A percentile compares a stretch with the other conserved stretches of the same genome.
Conservation (phyloP, 306 rosid genomes). For the Elaeagnus macrophylla region DNA sequence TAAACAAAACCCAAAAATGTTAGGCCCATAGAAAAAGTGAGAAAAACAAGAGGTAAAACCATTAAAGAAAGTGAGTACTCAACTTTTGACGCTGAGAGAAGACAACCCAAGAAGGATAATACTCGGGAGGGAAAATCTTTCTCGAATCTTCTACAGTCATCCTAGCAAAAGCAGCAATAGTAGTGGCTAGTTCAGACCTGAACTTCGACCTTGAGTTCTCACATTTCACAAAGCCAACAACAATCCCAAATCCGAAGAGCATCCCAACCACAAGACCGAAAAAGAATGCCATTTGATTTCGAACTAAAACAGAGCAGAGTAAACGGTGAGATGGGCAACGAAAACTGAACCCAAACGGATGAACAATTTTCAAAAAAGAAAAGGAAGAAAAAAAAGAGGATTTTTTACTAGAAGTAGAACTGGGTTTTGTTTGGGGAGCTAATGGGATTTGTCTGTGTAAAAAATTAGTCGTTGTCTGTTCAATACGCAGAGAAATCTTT, state of each 20-base stretch:
- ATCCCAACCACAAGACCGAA: constrained; percentile 64
- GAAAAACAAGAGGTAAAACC: not conserved
- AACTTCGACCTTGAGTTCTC: constrained; percentile 61
- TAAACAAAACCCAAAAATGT: not conserved
- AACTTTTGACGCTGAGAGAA: constrained; percentile 77
- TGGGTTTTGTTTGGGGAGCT: too few relatives aligned
- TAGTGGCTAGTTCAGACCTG: constrained; percentile 62
- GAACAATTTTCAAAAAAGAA: too few relatives aligned
- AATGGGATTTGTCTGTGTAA: too few relatives aligned
- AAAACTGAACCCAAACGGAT: not conserved
- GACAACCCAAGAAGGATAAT: constrained; percentile 89
- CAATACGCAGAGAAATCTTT: too few relatives aligned
- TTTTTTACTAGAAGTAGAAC: too few relatives aligned
- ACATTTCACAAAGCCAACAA: constrained; percentile 50
- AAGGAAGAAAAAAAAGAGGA: too few relatives aligned
- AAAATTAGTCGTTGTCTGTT: too few relatives aligned
- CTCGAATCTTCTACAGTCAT: constrained; percentile 84
- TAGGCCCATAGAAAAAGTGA: constrained; percentile 6
- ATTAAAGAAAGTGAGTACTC: constrained; percentile 17
- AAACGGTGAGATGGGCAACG: not conserved
- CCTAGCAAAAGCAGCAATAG: constrained; percentile 68
- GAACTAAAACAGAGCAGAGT: not conserved
- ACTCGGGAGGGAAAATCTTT: constrained; percentile 67
- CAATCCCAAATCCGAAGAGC: constrained; percentile 44
- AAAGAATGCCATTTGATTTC: constrained; percentile 54